A percentile compares a stretch with the other conserved stretches of the same genome.
These are phyloP conservation scores for Exophiala sideris DNA, from an alignment of 2,329 filamentous ascomycete genomes.

Conservation along the genomic window DNA sequence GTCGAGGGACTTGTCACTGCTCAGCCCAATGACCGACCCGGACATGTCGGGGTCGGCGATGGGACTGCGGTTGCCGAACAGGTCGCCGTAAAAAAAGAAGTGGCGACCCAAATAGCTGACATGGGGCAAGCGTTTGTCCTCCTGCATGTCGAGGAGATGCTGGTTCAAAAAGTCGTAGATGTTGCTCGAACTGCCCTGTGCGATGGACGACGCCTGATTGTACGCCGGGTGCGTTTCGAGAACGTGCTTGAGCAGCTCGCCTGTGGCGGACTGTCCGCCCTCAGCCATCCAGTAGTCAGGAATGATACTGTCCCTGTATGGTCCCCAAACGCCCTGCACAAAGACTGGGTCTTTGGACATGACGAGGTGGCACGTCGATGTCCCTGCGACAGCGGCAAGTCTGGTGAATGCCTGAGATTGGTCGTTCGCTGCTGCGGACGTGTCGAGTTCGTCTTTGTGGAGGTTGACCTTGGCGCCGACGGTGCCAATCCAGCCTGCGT, in stretches of 20 bases:
- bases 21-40: slow-evolving; percentile 81
- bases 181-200: slow-evolving; percentile 77
- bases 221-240: slow-evolving; percentile 93
- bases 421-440: slow-evolving; percentile 70
- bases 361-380: slow-evolving; percentile 93
- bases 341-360: slow-evolving; percentile 94
- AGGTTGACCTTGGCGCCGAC: slow-evolving; percentile 94
- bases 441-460: slow-evolving; percentile 63
- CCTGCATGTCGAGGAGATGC: slow-evolving; percentile 73
- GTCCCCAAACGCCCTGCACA: slow-evolving; percentile 93
- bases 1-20: slow-evolving; percentile 80
- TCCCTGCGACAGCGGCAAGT: slow-evolving; percentile 89
- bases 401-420: slow-evolving; percentile 90
- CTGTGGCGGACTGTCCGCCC: slow-evolving; percentile 93
- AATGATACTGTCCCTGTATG: slow-evolving; percentile 89
- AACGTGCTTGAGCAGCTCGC: slow-evolving; percentile 89
- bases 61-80: slow-evolving; percentile 94
- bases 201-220: slow-evolving; percentile 71
- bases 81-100: slow-evolving; percentile 97
- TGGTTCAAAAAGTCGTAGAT: slow-evolving; percentile 94
- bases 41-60: slow-evolving; percentile 92
- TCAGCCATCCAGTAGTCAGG: slow-evolving; percentile 96
- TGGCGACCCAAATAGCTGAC: slow-evolving; percentile 85
- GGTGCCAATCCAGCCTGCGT: slow-evolving; percentile 97
- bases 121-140: slow-evolving; percentile 66